These are phyloP conservation scores for Dimargaris cristalligena DNA, from an alignment of 192 early-diverging fungal genomes.

Conservation along the genomic window DNA sequence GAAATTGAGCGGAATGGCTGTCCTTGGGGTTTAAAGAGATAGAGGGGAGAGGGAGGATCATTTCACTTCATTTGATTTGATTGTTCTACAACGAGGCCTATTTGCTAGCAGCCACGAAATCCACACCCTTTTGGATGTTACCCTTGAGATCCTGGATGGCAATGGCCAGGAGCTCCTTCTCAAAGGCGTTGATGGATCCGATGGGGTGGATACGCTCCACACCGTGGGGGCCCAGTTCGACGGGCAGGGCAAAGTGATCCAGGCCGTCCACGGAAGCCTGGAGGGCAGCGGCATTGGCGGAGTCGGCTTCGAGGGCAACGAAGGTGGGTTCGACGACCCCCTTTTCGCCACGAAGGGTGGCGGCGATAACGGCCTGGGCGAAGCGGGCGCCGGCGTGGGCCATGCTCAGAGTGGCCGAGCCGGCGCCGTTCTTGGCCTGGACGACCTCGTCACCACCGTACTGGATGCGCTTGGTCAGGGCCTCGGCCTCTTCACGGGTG, in stretches of 20 bases:
- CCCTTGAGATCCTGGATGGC: conserved; percentile 69
- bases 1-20: too few relatives aligned
- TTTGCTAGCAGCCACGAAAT: conserved; percentile 18
- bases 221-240: conserved; percentile 58
- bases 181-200: conserved; percentile 44
- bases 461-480: conserved; percentile 88
- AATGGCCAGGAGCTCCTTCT: conserved; percentile 56
- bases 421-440: conserved; percentile 89
- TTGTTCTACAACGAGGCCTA: too few relatives aligned
- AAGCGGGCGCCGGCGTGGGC: conserved; percentile 75
- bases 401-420: conserved; percentile 78
- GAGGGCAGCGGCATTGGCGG: conserved; percentile 26
- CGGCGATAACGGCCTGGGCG: conserved; percentile 70
- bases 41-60: too few relatives aligned
- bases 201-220: conserved; percentile 75
- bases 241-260: conserved; percentile 54
- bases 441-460: conserved; percentile 97
- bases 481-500: conserved; percentile 63
- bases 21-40: too few relatives aligned
- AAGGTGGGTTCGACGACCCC: conserved; percentile 75
- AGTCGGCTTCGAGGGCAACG: conserved; percentile 29
- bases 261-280: conserved; percentile 34
- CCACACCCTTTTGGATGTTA: conserved; percentile 79
- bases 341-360: conserved; percentile 41
- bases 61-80: too few relatives aligned